Conservation (phyloP, 495 filamentous ascomycete genomes). For the Chaetomium tenue region DNA sequence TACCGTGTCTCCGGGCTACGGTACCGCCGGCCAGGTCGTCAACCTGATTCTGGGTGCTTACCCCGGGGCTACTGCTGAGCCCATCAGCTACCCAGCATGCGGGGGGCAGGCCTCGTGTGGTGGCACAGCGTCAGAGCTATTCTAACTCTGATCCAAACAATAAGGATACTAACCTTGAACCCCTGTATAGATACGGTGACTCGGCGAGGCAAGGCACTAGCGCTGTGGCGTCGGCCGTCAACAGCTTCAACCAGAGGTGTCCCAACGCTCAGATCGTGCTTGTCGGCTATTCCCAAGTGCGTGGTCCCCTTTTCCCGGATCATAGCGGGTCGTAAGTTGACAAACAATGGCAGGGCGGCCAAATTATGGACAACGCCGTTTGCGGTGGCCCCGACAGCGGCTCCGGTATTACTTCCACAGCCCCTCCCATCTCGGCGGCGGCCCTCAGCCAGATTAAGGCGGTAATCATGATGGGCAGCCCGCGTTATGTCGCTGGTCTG, state of each 20-base stretch:
- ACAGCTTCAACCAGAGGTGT: slow-evolving; percentile 51
- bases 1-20: slow-evolving; percentile 55
- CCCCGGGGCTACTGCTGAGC: slow-evolving; percentile 55
- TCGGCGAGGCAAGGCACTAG: slow-evolving; percentile 52
- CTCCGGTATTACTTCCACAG: slow-evolving; percentile 25
- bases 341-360: slow-evolving; percentile 51
- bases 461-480: slow-evolving; percentile 62
- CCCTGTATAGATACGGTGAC: slow-evolving; percentile 39
- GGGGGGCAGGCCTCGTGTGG: slow-evolving; percentile 52
- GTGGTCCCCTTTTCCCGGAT: slow-evolving; percentile 33
- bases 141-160: no score
- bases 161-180: no score
- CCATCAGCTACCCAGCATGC: slow-evolving; percentile 52
- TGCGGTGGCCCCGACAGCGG: slow-evolving; percentile 55
- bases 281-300: slow-evolving; percentile 63
- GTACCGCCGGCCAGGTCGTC: slow-evolving; percentile 54
- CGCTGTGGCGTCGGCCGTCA: slow-evolving; percentile 56
- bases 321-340: not conserved
- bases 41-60: slow-evolving; percentile 52
- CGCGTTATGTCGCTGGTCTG: slow-evolving; percentile 52
- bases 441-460: slow-evolving; percentile 50
- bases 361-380: slow-evolving; percentile 63
- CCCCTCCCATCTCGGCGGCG: slow-evolving; percentile 46
- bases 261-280: slow-evolving; percentile 56
- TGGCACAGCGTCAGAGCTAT: slow-evolving; percentile 32